Conservation (phyloP, 331 rosid species). For the Malus hybrid region DNA sequence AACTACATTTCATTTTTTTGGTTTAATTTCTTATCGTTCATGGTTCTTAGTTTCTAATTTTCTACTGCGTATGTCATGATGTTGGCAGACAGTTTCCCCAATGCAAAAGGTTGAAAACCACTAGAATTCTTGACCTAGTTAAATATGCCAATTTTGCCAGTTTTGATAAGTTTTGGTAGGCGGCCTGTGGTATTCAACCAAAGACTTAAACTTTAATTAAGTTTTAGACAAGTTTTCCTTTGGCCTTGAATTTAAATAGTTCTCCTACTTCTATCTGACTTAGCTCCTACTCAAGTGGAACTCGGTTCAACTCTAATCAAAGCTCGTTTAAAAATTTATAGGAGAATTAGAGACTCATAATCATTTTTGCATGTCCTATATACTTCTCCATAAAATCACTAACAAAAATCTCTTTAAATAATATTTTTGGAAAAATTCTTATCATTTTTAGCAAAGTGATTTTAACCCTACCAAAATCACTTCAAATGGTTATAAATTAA, state of each 20-base stretch:
- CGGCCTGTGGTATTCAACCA: not conserved
- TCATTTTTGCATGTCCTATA: too few species aligned
- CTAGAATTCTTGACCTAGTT: not conserved
- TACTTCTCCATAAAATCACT: not conserved
- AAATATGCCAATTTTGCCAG: not conserved
- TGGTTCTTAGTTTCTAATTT: too few species aligned
- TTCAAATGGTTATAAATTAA: not conserved
- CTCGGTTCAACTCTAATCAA: not conserved
- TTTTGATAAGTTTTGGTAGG: not conserved
- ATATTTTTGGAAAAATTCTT: too few species aligned
- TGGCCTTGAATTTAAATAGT: not conserved
- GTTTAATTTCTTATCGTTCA: too few species aligned
- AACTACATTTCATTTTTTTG: too few species aligned
- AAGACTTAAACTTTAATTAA: not conserved
- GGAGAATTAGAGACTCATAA: too few species aligned
- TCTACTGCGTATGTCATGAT: not conserved
- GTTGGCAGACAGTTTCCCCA: not conserved
- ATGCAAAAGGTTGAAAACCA: not conserved
- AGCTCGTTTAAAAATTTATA: not conserved
- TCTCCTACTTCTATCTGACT: not conserved
- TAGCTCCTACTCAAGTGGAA: not conserved
- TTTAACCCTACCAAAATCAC: not conserved
- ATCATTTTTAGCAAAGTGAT: not conserved
- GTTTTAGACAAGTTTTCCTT: not conserved
- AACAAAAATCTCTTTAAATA: not conserved